Base-by-base conservation (phyloP, 768 basidiomycete genomes). In the Tricholoma sp. region DNA sequence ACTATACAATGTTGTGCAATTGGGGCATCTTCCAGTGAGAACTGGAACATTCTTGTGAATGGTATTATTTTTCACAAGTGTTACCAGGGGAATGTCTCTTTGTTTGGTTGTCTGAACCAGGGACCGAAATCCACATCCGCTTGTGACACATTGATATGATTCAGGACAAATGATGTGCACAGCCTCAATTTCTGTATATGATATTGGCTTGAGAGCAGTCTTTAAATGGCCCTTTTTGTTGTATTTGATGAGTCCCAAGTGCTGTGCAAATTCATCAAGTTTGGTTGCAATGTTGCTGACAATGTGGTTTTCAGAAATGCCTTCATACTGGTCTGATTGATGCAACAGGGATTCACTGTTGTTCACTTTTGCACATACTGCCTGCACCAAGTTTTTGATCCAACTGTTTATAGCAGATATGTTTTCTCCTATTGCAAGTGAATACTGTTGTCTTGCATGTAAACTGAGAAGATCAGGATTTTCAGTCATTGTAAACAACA, bases 251-350 rank as follows among this genome's bases (percentile, higher is more conserved):
- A n/a, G n/a, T n/a, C n/a, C n/a, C n/a, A n/a, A n/a, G n/a, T n/a
- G n/a, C n/a, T 66, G 63, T 31, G 63, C 62, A 24, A 62, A 61
- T 50, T 62, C 10, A 19, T 50, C 49, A 27, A 50, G 31, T 32
- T 29, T 50, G 16, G 18, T 32, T 12, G 49, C 49, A 50, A 50
- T 27, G 16, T 27, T 32, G 24, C 7, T 50, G 10, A 50, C 14
- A 9, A 43, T 43, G 41, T 43, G n/a, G 18, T 43, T 27, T 52
- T 52, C 41, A 19, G 41, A 43, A 43, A 43, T 19, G n/a, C 18
- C 18, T 19, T 43, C 16, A 39, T 39, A n/a, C 11, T 16, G 16
- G 16, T 39, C 37, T 11, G 37, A 39, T 39, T 39, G 2, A 19
- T 18, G 18, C 7, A 43, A 14, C 3, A 43, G 18, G 11, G 41